phyloP scores from a whole-genome alignment of 148 eudicot species.

The Vaccinium myrtillus region DNA sequence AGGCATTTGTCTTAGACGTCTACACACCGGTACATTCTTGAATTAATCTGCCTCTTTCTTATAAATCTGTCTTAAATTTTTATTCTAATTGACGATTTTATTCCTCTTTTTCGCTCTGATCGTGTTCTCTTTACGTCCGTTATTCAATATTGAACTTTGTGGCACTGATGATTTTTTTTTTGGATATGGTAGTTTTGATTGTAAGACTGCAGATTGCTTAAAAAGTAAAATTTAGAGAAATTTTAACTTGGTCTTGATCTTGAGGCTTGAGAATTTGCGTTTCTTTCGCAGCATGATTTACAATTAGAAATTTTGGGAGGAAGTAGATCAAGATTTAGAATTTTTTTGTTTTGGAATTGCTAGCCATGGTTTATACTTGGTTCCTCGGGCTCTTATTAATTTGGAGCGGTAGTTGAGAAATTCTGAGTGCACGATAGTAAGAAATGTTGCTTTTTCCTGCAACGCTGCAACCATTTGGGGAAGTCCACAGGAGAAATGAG shows the following conservation, averaged over 20 bases:
- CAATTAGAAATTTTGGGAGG: background rate
- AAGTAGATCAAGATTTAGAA: background rate
- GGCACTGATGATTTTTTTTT: background rate
- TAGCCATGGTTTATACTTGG: background rate
- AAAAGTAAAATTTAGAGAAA: background rate
- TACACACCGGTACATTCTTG: background rate
- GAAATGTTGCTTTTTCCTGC: background rate
- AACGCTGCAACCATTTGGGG: constrained; percentile 1
- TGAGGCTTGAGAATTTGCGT: background rate
- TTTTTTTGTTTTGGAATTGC: too few species aligned
- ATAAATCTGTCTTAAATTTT: background rate
- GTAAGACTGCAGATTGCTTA: background rate
- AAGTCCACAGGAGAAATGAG: background rate
- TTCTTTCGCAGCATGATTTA: background rate
- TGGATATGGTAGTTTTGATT: background rate
- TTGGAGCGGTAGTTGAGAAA: background rate
- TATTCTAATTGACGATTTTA: background rate
- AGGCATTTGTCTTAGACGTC: background rate
- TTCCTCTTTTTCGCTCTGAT: background rate
- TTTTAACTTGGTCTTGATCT: background rate
- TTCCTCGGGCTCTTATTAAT: background rate
- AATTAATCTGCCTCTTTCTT: background rate
- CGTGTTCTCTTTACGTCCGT: background rate
- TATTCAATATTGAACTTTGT: background rate
- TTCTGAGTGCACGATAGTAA: background rate